Conservation (phyloP, 1,284 basidiomycete genomes). For the Trichosporon inkin region DNA sequence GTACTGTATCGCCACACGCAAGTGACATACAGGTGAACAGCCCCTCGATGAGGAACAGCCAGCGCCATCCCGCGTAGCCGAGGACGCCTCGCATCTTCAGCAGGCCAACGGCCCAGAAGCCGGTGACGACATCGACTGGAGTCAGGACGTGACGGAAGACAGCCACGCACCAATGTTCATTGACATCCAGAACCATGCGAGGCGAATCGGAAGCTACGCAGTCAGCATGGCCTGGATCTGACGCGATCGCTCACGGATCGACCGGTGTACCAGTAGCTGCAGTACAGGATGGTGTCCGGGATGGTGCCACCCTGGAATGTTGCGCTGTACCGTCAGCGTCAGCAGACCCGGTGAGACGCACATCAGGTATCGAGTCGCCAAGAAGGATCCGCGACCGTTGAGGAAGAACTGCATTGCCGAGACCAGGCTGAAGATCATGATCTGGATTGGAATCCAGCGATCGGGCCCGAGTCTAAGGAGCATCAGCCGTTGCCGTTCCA, state of each 20-base stretch:
- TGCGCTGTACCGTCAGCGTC: conserved; percentile 36
- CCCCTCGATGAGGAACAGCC: conserved; percentile 39
- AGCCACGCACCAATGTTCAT: conserved; percentile 14
- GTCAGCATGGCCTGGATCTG: neutral
- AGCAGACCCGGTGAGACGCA: neutral
- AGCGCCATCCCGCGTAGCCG: conserved; percentile 40
- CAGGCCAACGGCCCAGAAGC: conserved; percentile 42
- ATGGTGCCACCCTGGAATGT: conserved; percentile 47
- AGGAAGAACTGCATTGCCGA: conserved; percentile 33
- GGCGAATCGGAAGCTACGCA: conserved; percentile 44
- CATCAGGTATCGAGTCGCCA: conserved; percentile 29
- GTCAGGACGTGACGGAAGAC: conserved; percentile 8
- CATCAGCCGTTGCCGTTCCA: neutral
- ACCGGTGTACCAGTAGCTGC: conserved; percentile 46
- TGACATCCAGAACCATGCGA: conserved; percentile 48
- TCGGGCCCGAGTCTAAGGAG: conserved; percentile 38
- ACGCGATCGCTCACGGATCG: neutral
- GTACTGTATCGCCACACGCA: neutral
- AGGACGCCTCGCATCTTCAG: conserved; percentile 35
- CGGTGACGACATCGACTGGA: conserved; percentile 27
- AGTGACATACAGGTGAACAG: neutral
- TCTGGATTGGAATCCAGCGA: conserved; percentile 45
- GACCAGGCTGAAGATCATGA: conserved; percentile 42
- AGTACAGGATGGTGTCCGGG: conserved; percentile 47
- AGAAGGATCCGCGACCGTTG: conserved; percentile 34